Percentiles rank a stretch among this genome's conserved stretches.
phyloP scores from a whole-genome alignment of 345 rosid species.

The Gossypium raimondii region DNA sequence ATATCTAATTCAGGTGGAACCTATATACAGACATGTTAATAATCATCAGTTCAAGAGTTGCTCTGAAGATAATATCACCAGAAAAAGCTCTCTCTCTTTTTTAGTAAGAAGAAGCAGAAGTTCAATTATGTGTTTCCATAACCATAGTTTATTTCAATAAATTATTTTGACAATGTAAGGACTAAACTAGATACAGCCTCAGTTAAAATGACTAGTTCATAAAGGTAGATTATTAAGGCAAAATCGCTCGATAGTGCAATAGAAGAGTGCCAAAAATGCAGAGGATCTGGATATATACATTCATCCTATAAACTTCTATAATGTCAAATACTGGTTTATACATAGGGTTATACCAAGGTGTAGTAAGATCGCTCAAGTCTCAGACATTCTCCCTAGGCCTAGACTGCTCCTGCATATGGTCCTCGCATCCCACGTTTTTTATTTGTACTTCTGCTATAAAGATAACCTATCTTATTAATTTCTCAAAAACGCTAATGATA shows the following conservation, averaged over 20 bases:
- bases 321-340: neutral
- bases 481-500: neutral
- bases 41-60: neutral
- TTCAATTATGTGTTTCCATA: neutral
- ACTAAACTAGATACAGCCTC: neutral
- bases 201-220: neutral
- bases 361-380: neutral
- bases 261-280: neutral
- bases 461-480: neutral
- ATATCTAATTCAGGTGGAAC: constrained; percentile 57
- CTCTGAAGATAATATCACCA: neutral
- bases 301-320: neutral
- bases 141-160: neutral
- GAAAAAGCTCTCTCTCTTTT: neutral
- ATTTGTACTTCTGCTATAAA: neutral
- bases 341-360: neutral
- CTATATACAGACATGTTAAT: constrained; percentile 27
- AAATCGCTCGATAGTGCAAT: neutral
- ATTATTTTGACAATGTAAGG: neutral
- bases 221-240: neutral
- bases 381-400: neutral
- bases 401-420: neutral
- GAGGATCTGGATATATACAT: neutral
- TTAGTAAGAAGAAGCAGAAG: neutral
- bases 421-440: neutral